Conservation (phyloP, 2,329 filamentous ascomycete species). For the Diaporthe amygdali region DNA sequence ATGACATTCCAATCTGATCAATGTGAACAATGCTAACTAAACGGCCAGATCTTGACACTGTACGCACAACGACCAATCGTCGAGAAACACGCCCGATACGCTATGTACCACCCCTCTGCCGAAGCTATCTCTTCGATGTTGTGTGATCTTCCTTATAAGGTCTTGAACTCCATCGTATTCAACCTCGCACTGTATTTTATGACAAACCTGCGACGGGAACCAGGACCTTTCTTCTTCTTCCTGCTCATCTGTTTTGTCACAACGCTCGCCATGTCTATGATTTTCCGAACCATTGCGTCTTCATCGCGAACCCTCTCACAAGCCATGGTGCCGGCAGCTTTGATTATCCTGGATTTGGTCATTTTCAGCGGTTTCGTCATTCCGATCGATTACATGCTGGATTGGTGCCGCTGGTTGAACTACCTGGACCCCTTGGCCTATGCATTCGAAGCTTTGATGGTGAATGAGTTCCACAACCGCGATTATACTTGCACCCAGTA, state of each 20-base stretch:
- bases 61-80: conserved; percentile 91
- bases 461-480: conserved; percentile 79
- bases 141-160: conserved; percentile 83
- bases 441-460: conserved; percentile 79
- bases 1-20: conserved; percentile 24
- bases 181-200: conserved; percentile 87
- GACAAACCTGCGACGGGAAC: conserved; percentile 76
- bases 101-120: conserved; percentile 86
- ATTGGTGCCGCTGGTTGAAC: conserved; percentile 84
- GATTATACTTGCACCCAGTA: conserved; percentile 58
- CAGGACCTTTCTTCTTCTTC: conserved; percentile 86
- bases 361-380: conserved; percentile 75
- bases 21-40: background rate
- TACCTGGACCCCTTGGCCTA: conserved; percentile 83
- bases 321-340: conserved; percentile 64
- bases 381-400: conserved; percentile 72
- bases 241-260: conserved; percentile 75
- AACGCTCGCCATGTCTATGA: conserved; percentile 82
- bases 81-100: conserved; percentile 86
- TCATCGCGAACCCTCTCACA: conserved; percentile 73
- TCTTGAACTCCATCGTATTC: conserved; percentile 76
- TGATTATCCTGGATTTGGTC: conserved; percentile 70
- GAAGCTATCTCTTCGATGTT: conserved; percentile 90
- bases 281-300: conserved; percentile 83
- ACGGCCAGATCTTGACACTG: conserved; percentile 73